These are phyloP conservation scores for Ceratocystis diversiconidia DNA, from an alignment of 2,329 filamentous ascomycete genomes.

Conservation along the genomic window DNA sequence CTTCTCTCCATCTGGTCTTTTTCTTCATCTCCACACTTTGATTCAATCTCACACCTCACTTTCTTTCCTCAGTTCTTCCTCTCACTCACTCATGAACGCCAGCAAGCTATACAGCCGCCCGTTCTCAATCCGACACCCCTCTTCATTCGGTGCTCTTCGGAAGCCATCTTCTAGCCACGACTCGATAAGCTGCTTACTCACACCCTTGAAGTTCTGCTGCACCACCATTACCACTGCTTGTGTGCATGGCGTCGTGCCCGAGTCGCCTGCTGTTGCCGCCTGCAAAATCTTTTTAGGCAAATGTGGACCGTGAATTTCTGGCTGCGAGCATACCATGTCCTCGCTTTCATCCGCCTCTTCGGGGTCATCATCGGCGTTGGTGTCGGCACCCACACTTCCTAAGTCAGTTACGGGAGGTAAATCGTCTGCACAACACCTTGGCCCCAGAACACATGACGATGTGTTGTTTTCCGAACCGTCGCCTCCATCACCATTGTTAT, in stretches of 20 bases:
- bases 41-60: background rate
- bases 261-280: background rate
- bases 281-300: constrained; percentile 7
- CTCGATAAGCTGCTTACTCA: constrained; percentile 20
- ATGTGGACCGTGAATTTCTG: constrained; percentile 10
- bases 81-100: constrained; percentile 21
- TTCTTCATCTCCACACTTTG: background rate
- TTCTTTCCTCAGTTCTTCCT: background rate
- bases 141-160: constrained; percentile 19
- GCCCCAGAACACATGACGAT: constrained; percentile 14
- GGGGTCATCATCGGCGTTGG: background rate
- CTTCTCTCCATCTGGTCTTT: background rate
- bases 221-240: constrained; percentile 25
- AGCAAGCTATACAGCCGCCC: constrained; percentile 22
- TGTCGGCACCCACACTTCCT: background rate
- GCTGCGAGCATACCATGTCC: constrained; percentile 6
- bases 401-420: constrained; percentile 1
- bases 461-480: background rate
- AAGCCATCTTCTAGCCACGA: constrained; percentile 23
- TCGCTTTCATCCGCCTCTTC: constrained; percentile 5
- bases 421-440: constrained; percentile 15
- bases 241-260: constrained; percentile 24
- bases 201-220: constrained; percentile 24
- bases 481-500: background rate
- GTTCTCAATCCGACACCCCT: constrained; percentile 25